Conservation (phyloP, 1,284 basidiomycete genomes). For the Mrakiaceae sp. region DNA sequence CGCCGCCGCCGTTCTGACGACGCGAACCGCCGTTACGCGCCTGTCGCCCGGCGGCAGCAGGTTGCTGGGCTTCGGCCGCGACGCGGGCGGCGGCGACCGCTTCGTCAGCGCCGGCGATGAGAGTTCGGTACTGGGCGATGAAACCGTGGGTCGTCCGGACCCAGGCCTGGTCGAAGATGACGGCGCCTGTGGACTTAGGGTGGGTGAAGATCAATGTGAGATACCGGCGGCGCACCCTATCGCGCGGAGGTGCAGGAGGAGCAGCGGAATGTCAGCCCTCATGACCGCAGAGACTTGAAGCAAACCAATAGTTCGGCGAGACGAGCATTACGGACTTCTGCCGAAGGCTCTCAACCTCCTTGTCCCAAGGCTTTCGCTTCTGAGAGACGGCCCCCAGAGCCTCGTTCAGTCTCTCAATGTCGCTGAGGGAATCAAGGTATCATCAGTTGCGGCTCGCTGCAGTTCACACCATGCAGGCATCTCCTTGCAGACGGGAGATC, state of each 20-base stretch:
- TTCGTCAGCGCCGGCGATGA: conserved; percentile 40
- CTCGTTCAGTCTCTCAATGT: too few species aligned
- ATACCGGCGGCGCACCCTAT: conserved; percentile 63
- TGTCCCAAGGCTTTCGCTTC: too few species aligned
- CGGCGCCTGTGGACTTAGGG: conserved; percentile 61
- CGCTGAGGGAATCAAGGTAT: too few species aligned
- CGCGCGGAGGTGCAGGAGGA: neutral
- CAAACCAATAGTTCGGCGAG: too few species aligned
- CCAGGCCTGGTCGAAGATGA: conserved; percentile 77
- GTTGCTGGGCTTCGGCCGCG: neutral
- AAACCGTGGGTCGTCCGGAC: conserved; percentile 81
- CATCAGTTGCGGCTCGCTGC: too few species aligned
- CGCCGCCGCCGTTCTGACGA: conserved; percentile 23
- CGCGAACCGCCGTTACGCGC: neutral
- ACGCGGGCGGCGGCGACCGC: conserved; percentile 24
- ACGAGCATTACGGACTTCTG: too few species aligned
- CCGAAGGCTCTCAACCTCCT: too few species aligned
- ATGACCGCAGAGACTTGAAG: too few species aligned
- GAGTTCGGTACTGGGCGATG: conserved; percentile 71
- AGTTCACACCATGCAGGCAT: too few species aligned
- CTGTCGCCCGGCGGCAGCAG: neutral
- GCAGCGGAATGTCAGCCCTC: neutral
- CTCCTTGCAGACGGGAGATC: too few species aligned
- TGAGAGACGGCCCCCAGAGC: too few species aligned
- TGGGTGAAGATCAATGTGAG: conserved; percentile 62